Conservation (phyloP, 2,329 filamentous ascomycete species). For the Blumeria graminis region DNA sequence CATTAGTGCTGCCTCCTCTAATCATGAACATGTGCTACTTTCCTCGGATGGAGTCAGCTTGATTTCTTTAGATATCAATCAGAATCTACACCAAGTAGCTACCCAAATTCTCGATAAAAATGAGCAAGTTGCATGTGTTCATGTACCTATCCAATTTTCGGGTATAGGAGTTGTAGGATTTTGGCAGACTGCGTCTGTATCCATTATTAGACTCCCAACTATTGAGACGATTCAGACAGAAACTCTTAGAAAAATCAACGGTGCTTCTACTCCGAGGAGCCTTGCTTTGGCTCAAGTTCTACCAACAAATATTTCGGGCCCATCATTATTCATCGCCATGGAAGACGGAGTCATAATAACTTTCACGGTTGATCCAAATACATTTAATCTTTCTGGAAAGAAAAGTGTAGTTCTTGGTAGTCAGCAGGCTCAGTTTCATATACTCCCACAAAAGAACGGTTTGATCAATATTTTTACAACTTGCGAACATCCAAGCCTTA, state of each 20-base stretch:
- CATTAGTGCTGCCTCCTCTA: conserved; percentile 62
- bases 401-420: conserved; percentile 73
- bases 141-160: conserved; percentile 39
- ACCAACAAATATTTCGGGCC: conserved; percentile 27
- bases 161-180: conserved; percentile 61
- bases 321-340: conserved; percentile 71
- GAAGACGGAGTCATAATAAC: conserved; percentile 80
- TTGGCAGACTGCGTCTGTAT: conserved; percentile 62
- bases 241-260: conserved; percentile 35
- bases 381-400: conserved; percentile 41
- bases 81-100: conserved; percentile 30
- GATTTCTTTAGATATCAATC: conserved; percentile 38
- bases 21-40: conserved; percentile 42
- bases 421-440: conserved; percentile 58
- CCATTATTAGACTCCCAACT: conserved; percentile 43
- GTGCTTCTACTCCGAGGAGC: conserved; percentile 59
- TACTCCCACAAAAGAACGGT: conserved; percentile 42
- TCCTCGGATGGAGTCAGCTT: conserved; percentile 54
- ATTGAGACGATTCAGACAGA: conserved; percentile 43
- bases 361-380: conserved; percentile 41
- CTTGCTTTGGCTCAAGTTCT: conserved; percentile 60
- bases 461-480: conserved; percentile 73
- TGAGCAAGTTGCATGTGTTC: conserved; percentile 68
- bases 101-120: conserved; percentile 36
- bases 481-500: conserved; percentile 80